Conservation (phyloP, 176 grass and related monocot species). For the Cenchrus americanus region DNA sequence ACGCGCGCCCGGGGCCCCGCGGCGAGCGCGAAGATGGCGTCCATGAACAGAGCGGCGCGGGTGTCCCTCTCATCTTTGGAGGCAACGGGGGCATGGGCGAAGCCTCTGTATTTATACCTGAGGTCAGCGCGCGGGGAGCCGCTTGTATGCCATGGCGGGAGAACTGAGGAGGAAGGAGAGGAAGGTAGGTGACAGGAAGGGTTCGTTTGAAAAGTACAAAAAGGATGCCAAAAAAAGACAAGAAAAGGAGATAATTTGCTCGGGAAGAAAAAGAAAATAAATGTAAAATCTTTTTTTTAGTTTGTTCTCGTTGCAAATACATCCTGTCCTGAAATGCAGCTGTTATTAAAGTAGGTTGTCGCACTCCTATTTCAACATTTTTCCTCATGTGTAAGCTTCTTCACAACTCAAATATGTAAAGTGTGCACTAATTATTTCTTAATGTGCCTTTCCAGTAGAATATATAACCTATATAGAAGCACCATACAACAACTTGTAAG, state of each 20-base stretch:
- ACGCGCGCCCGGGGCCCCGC: conserved; percentile 26
- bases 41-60: conserved; percentile 23
- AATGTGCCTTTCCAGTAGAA: no score
- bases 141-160: not conserved
- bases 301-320: not conserved
- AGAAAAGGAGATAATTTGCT: not conserved
- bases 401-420: no score
- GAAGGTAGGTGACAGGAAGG: not conserved
- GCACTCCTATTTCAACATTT: no score
- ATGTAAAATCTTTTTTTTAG: not conserved
- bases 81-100: not conserved
- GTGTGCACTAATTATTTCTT: no score
- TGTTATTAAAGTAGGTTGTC: no score
- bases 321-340: not conserved
- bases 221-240: not conserved
- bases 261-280: not conserved
- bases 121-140: no score
- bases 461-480: no score
- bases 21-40: conserved; percentile 46
- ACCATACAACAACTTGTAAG: no score
- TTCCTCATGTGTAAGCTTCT: no score
- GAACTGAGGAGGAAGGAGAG: conserved; percentile 6
- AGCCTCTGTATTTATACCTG: not conserved
- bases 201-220: conserved; percentile 42
- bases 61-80: conserved; percentile 7